These are phyloP conservation scores for Eucalyptus cloeziana DNA, from an alignment of 345 rosid genomes.

Conservation along the genomic window DNA sequence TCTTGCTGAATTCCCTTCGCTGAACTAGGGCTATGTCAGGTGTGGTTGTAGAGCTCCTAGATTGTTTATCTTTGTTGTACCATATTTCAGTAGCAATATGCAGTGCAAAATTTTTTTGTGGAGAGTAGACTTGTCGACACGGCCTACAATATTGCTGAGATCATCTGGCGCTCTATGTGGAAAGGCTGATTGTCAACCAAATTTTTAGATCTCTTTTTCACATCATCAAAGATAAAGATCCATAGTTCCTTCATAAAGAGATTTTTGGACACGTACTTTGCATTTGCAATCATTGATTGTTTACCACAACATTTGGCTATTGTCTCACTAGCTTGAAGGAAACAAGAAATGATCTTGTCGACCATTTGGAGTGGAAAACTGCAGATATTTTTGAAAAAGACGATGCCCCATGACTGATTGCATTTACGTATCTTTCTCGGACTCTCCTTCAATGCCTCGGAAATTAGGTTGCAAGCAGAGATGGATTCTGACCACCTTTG, in stretches of 20 bases:
- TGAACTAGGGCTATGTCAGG: fast-evolving
- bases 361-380: background rate
- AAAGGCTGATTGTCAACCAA: no score
- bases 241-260: fast-evolving
- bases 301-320: fast-evolving
- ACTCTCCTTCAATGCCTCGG: background rate
- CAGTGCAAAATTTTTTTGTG: no score
- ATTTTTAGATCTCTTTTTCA: no score
- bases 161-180: no score
- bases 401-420: fast-evolving
- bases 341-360: background rate
- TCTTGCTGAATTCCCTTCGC: fast-evolving
- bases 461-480: background rate
- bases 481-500: background rate
- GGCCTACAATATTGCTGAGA: no score
- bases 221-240: fast-evolving
- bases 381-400: fast-evolving
- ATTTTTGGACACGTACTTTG: background rate
- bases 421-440: background rate
- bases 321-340: background rate
- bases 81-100: background rate
- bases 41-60: no score
- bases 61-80: background rate
- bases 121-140: no score
- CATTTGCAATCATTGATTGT: background rate